Evolutionary conservation across 148 eudicot species (phyloP).

Genomic region (Camellia japonica): DNA sequence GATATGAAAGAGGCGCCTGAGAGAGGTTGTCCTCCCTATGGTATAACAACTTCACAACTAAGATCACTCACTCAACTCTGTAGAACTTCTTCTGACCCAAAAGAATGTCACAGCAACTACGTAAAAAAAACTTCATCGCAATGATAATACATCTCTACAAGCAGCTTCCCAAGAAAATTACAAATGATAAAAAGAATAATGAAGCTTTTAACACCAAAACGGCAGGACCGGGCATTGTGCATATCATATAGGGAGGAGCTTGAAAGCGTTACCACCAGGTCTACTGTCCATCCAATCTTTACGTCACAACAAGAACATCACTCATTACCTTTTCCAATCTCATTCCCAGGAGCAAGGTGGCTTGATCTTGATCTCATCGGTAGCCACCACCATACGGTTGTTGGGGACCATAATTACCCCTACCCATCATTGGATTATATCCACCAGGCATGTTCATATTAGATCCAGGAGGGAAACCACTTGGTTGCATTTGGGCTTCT

Average conservation of each 20-base stretch:
- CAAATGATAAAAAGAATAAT: background rate
- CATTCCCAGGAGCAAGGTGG: background rate
- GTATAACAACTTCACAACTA: conserved; percentile 21
- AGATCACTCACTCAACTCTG: background rate
- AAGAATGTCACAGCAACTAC: background rate
- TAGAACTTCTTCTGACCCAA: no score
- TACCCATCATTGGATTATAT: conserved; percentile 77
- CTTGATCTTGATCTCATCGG: conserved; percentile 25
- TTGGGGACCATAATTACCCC: conserved; percentile 71
- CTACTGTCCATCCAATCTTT: background rate
- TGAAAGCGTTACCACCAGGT: background rate
- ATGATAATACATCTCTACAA: conserved; percentile 14
- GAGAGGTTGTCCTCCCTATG: conserved; percentile 30
- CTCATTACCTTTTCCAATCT: background rate
- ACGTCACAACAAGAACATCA: background rate
- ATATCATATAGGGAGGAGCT: no score
- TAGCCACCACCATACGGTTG: conserved; percentile 53
- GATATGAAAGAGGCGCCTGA: conserved; percentile 25
- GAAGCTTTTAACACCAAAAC: background rate
- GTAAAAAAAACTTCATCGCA: background rate
- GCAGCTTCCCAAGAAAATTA: conserved; percentile 13
- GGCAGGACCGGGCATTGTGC: background rate
- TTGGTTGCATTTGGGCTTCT: conserved; percentile 62
- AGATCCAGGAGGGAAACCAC: conserved; percentile 52
- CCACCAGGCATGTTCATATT: conserved; percentile 52